Base-by-base conservation (phyloP, 495 filamentous ascomycete genomes). In the Aspergillus ellipticus region DNA sequence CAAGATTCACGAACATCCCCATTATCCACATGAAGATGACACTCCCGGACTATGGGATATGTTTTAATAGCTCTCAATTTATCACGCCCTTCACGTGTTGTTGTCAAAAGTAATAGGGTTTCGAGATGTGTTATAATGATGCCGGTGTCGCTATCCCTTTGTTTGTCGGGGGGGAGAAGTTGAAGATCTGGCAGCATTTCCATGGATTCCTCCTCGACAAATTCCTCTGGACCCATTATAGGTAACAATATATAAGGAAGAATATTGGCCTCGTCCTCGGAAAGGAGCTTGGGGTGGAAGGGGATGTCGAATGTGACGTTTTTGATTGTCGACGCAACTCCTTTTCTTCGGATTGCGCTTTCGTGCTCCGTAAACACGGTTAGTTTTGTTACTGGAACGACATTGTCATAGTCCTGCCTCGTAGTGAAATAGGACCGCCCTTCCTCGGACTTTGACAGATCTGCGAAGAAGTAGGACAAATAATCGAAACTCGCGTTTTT, bases 251-350 rank as follows among this genome's bases (percentile, higher is more conserved):
- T 74, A 67, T 97, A 96, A 0, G 93, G 91, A 6, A 97, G 72
- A 22, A 96, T 77, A 63, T 94, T 88, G 45, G 89, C 82, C 20
- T 87, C 89, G 42, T 86, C 82, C 45, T 87, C 83, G 45, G 84
- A 86, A 29, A 96, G 72, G 16, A 96, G 85, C 17, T 76, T 74
- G 0, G 81, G 72, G 61, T 96, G 92, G 0, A 85, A 82, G 29
- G 82, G 66, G 9, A 94, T 65, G 56, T 92, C 85, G 55, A 87
- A 87, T 54, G 86, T 82, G 31, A 85, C 85, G 65, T 95, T 96
- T 71, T 96, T 96, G 61, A 97, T 89, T 15, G 89, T 89, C 24
- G 84, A 89, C n/a, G 95, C 92, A 26, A 96, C 90, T 8, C 94
- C 94, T 60, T 88, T 91, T 54, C 93, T 77, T 53, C 93, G 83